Percentiles rank a stretch among this genome's conserved stretches.
Conservation (phyloP, 1,284 basidiomycete species). For the Rhodotorula sp. region DNA sequence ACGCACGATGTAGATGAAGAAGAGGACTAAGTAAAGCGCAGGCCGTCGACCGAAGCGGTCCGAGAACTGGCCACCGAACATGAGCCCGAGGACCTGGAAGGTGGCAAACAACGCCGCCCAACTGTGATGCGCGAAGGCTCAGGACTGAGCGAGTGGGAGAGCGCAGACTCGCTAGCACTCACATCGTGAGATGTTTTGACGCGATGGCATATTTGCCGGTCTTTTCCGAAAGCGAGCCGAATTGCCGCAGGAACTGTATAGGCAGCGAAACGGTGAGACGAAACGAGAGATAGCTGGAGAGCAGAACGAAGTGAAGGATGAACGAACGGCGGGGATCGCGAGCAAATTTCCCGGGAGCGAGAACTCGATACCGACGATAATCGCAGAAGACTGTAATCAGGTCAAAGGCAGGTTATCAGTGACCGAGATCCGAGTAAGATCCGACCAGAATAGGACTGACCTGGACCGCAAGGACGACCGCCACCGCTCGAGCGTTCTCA, state of each 20-base stretch:
- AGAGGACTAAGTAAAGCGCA: constrained; percentile 30
- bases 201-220: constrained; percentile 7
- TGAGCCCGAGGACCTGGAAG: constrained; percentile 35
- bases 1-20: constrained; percentile 34
- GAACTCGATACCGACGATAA: constrained; percentile 38
- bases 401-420: not conserved
- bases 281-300: not conserved
- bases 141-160: not conserved
- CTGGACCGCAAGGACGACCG: constrained; percentile 32
- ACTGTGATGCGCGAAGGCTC: not conserved
- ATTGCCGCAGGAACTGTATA: constrained; percentile 16
- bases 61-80: constrained; percentile 12
- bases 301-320: not conserved
- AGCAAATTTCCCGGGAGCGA: constrained; percentile 34
- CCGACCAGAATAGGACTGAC: not conserved
- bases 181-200: constrained; percentile 19
- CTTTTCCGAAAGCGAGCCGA: constrained; percentile 11
- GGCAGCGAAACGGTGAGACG: not conserved
- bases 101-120: constrained; percentile 33
- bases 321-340: constrained; percentile 22
- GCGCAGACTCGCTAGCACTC: not conserved
- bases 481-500: constrained; percentile 14
- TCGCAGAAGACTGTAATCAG: constrained; percentile 21
- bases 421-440: not conserved
- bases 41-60: constrained; percentile 37